Base-by-base conservation (phyloP, 208 protist genomes). In the Blastocrithidia nonstop region DNA sequence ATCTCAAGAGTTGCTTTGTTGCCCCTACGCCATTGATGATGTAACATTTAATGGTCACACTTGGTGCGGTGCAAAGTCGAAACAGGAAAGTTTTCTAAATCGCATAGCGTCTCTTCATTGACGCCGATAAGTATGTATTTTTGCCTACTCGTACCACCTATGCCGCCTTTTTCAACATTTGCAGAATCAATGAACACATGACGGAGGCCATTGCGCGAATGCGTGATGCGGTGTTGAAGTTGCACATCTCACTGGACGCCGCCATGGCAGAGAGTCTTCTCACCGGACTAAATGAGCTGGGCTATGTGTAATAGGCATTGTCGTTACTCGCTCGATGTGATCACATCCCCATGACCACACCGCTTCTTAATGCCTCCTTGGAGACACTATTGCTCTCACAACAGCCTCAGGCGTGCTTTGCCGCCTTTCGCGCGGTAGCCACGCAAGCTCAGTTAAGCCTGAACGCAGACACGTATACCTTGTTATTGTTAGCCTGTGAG, bases 101-200 rank as follows among this genome's bases (percentile, higher is more conserved):
- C 3, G 67, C 80, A 0, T 72, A 84, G 26, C 67, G 78, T 6
- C 46, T 93, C 4, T 49, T 85, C n/a, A 44, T 90, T 6, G 84
- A 93, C 38, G 61, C 61, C 1, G 76, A 89, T 58, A 62, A 62
- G 45, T 88, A 73, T 41, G 74, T 88, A 19, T 42, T 87, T 15
- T 54, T 89, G 16, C 79, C 84, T 19, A 88, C 80, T 2, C 71
- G 77, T 27, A 82, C 70, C 19, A 93, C 72, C 1, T 88, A 84
- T 55, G 61, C 84, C 6, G 71, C 79, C 7, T 93, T 72, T 50
- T 83, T 93, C 42, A 51, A 41, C 13, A 64, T 93, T 8, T 93
- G 84, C 45, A 56, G 50, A 21, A 42, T 66, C 11, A 73, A 86
- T 45, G 69, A 86, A 39, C 68, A 69, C 36, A 66, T 93, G 84